These are phyloP conservation scores for Globisporangium ultimum DNA, from an alignment of 352 stramenopile species.

Conservation along the genomic window DNA sequence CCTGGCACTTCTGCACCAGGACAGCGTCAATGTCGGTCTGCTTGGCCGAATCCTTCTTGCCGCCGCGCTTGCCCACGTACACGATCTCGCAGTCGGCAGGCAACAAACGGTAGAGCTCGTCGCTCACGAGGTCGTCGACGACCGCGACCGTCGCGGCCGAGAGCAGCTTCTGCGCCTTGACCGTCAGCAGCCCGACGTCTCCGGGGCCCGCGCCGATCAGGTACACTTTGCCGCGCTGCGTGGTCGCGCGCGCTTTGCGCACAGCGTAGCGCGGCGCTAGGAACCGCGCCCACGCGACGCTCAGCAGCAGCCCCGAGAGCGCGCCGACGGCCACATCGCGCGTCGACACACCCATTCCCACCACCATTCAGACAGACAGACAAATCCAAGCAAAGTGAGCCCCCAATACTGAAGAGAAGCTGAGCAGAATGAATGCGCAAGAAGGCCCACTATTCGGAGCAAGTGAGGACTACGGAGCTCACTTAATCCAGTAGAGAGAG, in stretches of 20 bases:
- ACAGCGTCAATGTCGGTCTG: constrained; percentile 66
- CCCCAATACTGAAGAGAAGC: too few species aligned
- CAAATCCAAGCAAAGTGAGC: too few species aligned
- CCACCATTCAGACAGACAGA: too few species aligned
- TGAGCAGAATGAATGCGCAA: too few species aligned
- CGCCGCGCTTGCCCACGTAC: constrained; percentile 67
- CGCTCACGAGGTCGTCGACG: constrained; percentile 63
- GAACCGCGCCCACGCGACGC: constrained; percentile 27
- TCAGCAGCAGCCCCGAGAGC: constrained; percentile 38
- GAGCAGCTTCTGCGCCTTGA: constrained; percentile 46
- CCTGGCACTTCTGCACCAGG: constrained; percentile 46
- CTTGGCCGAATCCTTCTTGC: constrained; percentile 61
- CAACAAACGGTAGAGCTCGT: constrained; percentile 51
- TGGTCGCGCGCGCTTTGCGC: constrained; percentile 23
- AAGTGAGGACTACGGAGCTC: too few species aligned
- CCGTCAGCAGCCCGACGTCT: constrained; percentile 51
- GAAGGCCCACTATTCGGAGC: too few species aligned
- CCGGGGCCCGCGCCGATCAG: constrained; percentile 60
- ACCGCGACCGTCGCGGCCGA: constrained; percentile 49
- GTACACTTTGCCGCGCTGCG: constrained; percentile 44
- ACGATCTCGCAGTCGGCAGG: constrained; percentile 55
- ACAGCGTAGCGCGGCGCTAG: constrained; percentile 22
- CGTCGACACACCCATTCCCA: constrained; percentile 16
- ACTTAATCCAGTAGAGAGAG: too few species aligned
- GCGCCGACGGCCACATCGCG: constrained; percentile 45